A percentile compares a stretch with the other conserved stretches of the same genome.
These are phyloP conservation scores for Arxiozyma slooffiae DNA, from an alignment of 1,139 yeast genomes.

Conservation along the genomic window DNA sequence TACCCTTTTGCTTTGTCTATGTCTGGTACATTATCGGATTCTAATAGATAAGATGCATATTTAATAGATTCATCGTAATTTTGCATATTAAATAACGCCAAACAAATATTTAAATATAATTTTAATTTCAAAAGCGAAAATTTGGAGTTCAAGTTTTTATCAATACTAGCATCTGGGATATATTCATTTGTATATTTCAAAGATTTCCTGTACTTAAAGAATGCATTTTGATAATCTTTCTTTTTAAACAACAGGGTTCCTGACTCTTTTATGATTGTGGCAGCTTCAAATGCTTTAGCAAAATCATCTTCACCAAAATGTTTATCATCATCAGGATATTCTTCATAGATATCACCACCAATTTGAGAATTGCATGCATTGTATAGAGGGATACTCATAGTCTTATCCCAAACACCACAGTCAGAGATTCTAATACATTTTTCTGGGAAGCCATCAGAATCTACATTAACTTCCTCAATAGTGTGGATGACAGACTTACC, in stretches of 20 bases:
- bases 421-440: constrained; percentile 43
- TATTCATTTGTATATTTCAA: constrained; percentile 60
- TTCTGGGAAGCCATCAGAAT: constrained; percentile 38
- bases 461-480: constrained; percentile 44
- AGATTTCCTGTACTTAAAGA: constrained; percentile 53
- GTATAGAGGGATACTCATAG: constrained; percentile 45
- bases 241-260: constrained; percentile 51
- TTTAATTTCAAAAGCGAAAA: constrained; percentile 51
- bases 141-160: constrained; percentile 42
- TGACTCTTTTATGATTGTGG: constrained; percentile 50
- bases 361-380: constrained; percentile 51
- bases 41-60: constrained; percentile 48
- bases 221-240: constrained; percentile 43
- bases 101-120: constrained; percentile 49
- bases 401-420: constrained; percentile 58
- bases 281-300: constrained; percentile 41
- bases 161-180: constrained; percentile 60
- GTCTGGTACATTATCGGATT: constrained; percentile 33
- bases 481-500: constrained; percentile 69
- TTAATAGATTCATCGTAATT: constrained; percentile 40
- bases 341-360: constrained; percentile 67
- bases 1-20: constrained; percentile 53
- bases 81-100: constrained; percentile 42
- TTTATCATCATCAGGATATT: constrained; percentile 62
- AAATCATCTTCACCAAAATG: constrained; percentile 51